Conservation (phyloP, 1,284 basidiomycete genomes). For the Lentinula novae-zelandiae region DNA sequence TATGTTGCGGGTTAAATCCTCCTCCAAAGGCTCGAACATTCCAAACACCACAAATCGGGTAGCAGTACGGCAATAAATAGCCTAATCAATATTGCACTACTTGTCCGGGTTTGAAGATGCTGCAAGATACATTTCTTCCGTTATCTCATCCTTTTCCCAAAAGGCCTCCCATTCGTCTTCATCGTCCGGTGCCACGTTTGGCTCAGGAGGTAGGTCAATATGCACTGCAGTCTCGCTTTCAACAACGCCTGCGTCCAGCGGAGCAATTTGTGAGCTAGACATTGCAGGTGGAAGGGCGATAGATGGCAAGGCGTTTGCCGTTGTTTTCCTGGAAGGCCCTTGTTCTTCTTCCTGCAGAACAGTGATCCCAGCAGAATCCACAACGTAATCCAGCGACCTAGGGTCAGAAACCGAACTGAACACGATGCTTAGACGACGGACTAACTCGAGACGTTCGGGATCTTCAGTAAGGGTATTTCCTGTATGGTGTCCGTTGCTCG, state of each 20-base stretch:
- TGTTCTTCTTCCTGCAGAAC: constrained; percentile 28
- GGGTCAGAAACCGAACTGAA: constrained; percentile 66
- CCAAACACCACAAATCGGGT: too few species aligned
- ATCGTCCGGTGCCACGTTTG: constrained; percentile 3
- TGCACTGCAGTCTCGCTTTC: constrained; percentile 15
- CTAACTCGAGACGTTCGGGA: constrained; percentile 35
- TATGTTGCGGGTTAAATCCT: too few species aligned
- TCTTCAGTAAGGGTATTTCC: constrained; percentile 15
- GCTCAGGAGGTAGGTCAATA: neutral
- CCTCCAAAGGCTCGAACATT: too few species aligned
- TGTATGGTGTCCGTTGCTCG: constrained; percentile 6
- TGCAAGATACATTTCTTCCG: constrained; percentile 27
- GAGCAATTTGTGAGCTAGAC: constrained; percentile 26
- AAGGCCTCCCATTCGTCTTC: constrained; percentile 44
- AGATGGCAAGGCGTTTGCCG: neutral
- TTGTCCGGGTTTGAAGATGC: neutral
- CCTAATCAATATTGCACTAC: neutral
- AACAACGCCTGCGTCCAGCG: constrained; percentile 34
- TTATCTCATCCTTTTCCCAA: constrained; percentile 35
- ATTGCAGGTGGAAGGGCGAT: neutral
- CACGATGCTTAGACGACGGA: constrained; percentile 67
- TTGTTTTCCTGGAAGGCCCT: constrained; percentile 7
- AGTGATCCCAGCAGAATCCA: constrained; percentile 58
- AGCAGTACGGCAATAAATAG: too few species aligned
- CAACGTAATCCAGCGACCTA: constrained; percentile 67